Percentiles rank a stretch among this genome's conserved stretches.
phyloP scores from a whole-genome alignment of 2,329 filamentous ascomycete species.

The Karstenula rhodostoma region DNA sequence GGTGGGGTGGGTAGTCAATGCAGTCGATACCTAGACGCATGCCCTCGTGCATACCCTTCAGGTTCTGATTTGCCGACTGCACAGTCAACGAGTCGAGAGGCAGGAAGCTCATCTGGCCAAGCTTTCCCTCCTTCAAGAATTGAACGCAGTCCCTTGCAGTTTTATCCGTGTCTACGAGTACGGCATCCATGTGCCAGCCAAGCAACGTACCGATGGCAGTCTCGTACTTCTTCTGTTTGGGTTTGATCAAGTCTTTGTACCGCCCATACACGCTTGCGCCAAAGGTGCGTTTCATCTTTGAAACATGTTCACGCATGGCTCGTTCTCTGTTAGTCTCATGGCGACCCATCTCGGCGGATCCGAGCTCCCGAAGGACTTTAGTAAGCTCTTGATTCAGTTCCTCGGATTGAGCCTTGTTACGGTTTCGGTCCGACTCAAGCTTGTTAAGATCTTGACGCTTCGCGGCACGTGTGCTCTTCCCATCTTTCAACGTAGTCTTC shows the following conservation, averaged over 20 bases:
- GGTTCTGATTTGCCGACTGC: constrained; percentile 84
- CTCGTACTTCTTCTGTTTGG: constrained; percentile 96
- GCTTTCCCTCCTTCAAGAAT: constrained; percentile 89
- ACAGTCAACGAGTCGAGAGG: constrained; percentile 98
- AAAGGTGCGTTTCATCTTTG: constrained; percentile 86
- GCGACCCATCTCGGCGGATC: constrained; percentile 83
- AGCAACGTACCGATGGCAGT: constrained; percentile 92
- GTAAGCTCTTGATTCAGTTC: constrained; percentile 93
- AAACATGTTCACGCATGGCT: constrained; percentile 82
- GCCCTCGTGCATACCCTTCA: constrained; percentile 87
- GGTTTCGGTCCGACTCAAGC: constrained; percentile 40
- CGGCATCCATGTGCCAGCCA: constrained; percentile 90
- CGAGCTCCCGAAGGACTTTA: constrained; percentile 79
- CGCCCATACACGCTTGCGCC: constrained; percentile 82
- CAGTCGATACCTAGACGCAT: constrained; percentile 92
- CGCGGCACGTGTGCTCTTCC: constrained; percentile 77
- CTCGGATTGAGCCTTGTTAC: constrained; percentile 78
- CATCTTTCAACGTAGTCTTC: constrained; percentile 69
- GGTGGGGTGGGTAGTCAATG: constrained; percentile 87
- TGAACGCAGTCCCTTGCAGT: constrained; percentile 93
- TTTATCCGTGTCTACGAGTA: constrained; percentile 95
- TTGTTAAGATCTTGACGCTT: constrained; percentile 94
- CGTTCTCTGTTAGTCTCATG: constrained; percentile 87
- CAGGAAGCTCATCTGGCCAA: constrained; percentile 90
- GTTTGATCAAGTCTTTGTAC: constrained; percentile 89